Conservation (phyloP, 371 early-diverging fungal genomes). For the Zychaea mexicana region DNA sequence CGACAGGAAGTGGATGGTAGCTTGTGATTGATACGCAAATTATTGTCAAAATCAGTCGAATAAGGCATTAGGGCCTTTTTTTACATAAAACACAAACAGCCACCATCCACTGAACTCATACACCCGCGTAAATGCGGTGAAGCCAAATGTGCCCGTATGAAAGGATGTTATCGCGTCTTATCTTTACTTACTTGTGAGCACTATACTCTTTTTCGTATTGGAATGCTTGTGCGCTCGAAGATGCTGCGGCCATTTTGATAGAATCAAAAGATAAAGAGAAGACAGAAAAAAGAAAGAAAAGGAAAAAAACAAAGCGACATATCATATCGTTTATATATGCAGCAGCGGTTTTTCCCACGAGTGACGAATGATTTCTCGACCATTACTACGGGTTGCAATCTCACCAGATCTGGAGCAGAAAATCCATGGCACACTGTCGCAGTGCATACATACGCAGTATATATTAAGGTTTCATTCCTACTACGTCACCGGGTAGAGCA, state of each 20-base stretch:
- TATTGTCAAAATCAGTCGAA: too few species aligned
- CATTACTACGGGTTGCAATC: background rate
- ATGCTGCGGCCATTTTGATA: background rate
- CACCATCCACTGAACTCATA: too few species aligned
- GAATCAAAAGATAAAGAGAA: background rate
- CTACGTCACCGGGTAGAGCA: too few species aligned
- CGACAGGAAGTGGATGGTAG: conserved; percentile 97
- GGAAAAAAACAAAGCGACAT: background rate
- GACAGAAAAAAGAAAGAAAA: background rate
- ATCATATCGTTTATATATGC: background rate
- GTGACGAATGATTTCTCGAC: background rate
- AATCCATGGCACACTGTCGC: too few species aligned
- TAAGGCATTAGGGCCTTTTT: too few species aligned
- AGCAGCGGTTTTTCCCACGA: background rate
- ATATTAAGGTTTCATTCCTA: too few species aligned
- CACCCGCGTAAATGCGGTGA: background rate
- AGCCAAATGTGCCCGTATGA: background rate
- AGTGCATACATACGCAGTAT: too few species aligned
- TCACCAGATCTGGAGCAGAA: background rate
- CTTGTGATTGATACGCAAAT: too few species aligned
- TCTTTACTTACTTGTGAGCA: conserved; percentile 80
- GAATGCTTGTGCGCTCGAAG: conserved; percentile 59
- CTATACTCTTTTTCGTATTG: conserved; percentile 75
- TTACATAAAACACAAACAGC: too few species aligned
- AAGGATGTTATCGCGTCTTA: background rate